A percentile compares a stretch with the other conserved stretches of the same genome.
Conservation (phyloP, 768 basidiomycete genomes). For the Phlegmacium glaucopus region DNA sequence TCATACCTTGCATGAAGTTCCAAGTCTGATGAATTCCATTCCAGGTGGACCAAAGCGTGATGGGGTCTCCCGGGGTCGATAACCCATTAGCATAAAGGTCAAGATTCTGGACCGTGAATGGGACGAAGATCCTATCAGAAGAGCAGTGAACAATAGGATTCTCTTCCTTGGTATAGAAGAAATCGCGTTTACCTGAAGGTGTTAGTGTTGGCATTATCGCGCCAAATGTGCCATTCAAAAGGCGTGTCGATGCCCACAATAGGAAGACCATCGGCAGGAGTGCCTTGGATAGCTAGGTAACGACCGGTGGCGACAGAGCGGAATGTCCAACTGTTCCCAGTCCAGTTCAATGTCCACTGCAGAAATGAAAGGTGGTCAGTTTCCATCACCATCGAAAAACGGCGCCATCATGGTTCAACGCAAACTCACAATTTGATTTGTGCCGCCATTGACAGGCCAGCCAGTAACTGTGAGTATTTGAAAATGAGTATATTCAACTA, state of each 20-base stretch:
- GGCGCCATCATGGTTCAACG: neutral
- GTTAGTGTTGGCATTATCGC: constrained; percentile 34
- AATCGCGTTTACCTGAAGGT: constrained; percentile 37
- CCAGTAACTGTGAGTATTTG: constrained; percentile 41
- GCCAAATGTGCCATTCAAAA: constrained; percentile 49
- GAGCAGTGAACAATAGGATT: neutral
- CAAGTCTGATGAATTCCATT: constrained; percentile 51
- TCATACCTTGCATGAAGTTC: constrained; percentile 33
- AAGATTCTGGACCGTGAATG: constrained; percentile 38
- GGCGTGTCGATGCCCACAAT: constrained; percentile 35
- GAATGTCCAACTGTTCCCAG: constrained; percentile 37
- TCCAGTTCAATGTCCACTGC: constrained; percentile 48
- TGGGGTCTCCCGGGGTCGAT: constrained; percentile 37
- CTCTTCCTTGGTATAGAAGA: neutral
- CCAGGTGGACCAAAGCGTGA: constrained; percentile 50
- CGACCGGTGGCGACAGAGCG: constrained; percentile 36
- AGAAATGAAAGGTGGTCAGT: neutral
- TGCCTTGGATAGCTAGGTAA: constrained; percentile 39
- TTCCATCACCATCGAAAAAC: neutral
- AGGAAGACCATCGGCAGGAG: constrained; percentile 35
- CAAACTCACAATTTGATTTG: constrained; percentile 45
- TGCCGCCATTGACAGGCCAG: constrained; percentile 35
- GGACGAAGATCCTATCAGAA: constrained; percentile 40
- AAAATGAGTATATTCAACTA: neutral
- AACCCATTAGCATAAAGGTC: constrained; percentile 49